Evolutionary conservation across 257 asterid genomes (phyloP).

Genomic region (Nicotiana benthamiana): DNA sequence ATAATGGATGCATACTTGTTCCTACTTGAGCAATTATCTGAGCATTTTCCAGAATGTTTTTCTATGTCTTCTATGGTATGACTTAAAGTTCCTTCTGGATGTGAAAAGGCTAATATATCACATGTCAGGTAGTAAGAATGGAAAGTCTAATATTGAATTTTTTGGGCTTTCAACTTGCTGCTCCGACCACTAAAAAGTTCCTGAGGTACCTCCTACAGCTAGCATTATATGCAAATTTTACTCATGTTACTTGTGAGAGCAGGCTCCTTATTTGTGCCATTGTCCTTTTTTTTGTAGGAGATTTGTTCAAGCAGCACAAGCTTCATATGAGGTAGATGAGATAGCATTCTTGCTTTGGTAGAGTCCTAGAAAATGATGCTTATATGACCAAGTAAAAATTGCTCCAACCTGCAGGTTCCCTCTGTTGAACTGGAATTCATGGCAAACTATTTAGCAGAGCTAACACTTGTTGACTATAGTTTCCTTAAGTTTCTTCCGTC

Average conservation of each 20-base stretch:
- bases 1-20: not conserved
- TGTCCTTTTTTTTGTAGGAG: slow-evolving; percentile 51
- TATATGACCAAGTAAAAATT: slow-evolving; percentile 5
- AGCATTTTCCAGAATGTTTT: not conserved
- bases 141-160: slow-evolving; percentile 63
- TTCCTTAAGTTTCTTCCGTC: slow-evolving; percentile 89
- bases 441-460: slow-evolving; percentile 89
- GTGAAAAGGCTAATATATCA: slow-evolving; percentile 10
- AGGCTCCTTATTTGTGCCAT: slow-evolving; percentile 7
- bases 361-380: not conserved
- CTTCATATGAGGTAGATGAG: slow-evolving; percentile 54
- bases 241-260: not conserved
- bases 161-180: slow-evolving; percentile 65
- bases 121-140: slow-evolving; percentile 71
- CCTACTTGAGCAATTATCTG: not conserved
- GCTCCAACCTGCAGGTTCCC: slow-evolving; percentile 55
- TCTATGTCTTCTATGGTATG: not conserved
- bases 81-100: not conserved
- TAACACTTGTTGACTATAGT: slow-evolving; percentile 68
- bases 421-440: slow-evolving; percentile 86
- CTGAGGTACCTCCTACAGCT: slow-evolving; percentile 55
- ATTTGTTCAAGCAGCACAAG: slow-evolving; percentile 96
- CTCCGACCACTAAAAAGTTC: slow-evolving; percentile 88
- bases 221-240: not conserved
- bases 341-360: not conserved